Base-by-base conservation (phyloP, 257 asterid species). In the Prunella vulgaris region DNA sequence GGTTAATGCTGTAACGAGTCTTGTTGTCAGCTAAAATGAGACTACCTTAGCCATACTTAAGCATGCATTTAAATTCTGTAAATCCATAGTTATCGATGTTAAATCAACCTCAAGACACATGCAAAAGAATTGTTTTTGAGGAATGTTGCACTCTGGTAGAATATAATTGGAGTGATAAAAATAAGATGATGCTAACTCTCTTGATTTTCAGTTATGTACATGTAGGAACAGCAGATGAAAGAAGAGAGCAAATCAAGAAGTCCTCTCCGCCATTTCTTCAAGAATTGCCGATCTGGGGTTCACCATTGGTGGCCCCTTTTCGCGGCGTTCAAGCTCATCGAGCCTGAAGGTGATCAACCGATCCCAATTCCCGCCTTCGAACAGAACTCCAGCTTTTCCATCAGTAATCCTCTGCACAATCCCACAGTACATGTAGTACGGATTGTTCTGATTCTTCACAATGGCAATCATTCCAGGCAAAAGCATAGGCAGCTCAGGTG, bases 321-420 rank as follows among this genome's bases (percentile, higher is more conserved):
- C 87, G 2, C 95, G 92, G 69, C 96, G 85, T 75, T 86, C 95
- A 10, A 90, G 96, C 72, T 90, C 95, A 1, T 92, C 96, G 12
- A 92, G 95, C 86, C 89, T 66, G 80, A 86, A 88, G 14, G 91
- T 86, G 25, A 86, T 66, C 60, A 92, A 81, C 70, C 79, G 74
- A 78, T 90, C 98, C 97, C 96, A 90, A 15, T 82, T 88, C 66
- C 97, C 98, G 17, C 97, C 97, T 82, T 92, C 98, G 63, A 90
- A 90, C 54, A 90, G 84, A 58, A 90, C 95, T 12, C 90, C 96
- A 4, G 92, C 98, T 51, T 90, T 88, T 4, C 96, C 98, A 75
- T 92, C 96, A 1, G 91, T 92, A 3, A 92, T 90, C 83, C 97
- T 86, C 81, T 92, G 98, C 53, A 92, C 96, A 65, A 84, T 87